Base-by-base conservation (phyloP, 495 filamentous ascomycete species). In the Hypoxylon lenormandii region DNA sequence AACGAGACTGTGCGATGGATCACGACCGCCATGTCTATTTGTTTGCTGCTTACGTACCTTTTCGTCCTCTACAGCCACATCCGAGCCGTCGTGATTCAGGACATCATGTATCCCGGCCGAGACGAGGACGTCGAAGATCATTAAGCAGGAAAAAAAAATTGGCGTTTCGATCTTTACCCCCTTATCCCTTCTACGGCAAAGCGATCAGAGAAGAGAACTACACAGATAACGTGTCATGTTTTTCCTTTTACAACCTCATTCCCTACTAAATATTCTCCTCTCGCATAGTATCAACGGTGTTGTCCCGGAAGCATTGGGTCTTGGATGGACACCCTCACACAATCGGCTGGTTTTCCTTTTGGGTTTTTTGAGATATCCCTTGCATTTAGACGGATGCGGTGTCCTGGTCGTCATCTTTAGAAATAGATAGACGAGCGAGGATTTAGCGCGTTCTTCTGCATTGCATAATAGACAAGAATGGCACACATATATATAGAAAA, bases 61-160 rank as follows among this genome's bases (percentile, higher is more conserved):
- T 86, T 88, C 69, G 86, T 91, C 48, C 69, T 83, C 11, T 78
- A 81, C 28, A 78, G 74, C 36, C 84, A 87, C 65, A 66, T 87
- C 0, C 76, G 80, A 46, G 89, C 89, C 1, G 83, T 90, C 16
- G 47, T 81, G 16, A 73, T 72, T 19, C 78, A 82, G 71, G 85
- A 88, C 73, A 89, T 90, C 60, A 84, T 89, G 79, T 89, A 83
- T 72, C 87, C 87, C 42, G 87, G 87, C 4, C 87, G 86, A 62
- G 88, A 90, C 64, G 87, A 90, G 69, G 87, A 90, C 75, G 65
- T 76, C 53, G 36, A 74, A 1, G 74, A 76, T 40, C 72, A 75
- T 63, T 75, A 58, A 66, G 19, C 1, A 18, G 8, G 5, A 18
- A 22, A 23, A 37, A 21, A 30, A 12, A 6, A 26, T 1, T 3